Evolutionary conservation across 1,284 basidiomycete species (phyloP), one percentile per base, ranked within the genome.

Genomic region (Lignosus rhinocerotis): DNA sequence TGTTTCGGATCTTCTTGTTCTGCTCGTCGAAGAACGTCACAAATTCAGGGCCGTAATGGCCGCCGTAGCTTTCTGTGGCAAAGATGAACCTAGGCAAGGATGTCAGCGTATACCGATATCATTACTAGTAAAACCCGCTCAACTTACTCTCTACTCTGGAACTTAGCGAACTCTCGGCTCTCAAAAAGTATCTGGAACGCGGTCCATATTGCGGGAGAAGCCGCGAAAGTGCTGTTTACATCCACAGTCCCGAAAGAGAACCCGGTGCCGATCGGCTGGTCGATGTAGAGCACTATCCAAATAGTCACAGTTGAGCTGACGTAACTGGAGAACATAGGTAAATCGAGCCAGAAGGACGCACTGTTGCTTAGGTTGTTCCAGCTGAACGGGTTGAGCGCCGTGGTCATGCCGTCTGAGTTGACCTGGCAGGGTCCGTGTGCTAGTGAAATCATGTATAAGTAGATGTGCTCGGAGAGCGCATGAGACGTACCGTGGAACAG

Each of bases 321-420:
- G 4, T 25, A 4, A 25, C 25, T 25, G 25, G 25, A 25, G 25
- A 25, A 25, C 25, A 25, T 25, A 9, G 45, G 31, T 25, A 8
- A 21, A 49, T 21, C 32, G 21, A 41, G 5, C 32, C 4, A 12
- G 47, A 31, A 16, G 45, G 10, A 25, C 66, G 41, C 52, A 87
- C 86, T 80, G 64, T 91, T 90, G 72, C 82, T 86, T 61, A 84
- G 70, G 51, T 80, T 84, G 67, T 89, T 90, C 88, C 88, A 90
- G 61, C 80, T 83, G 68, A 74, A 81, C 0, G 84, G 81, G 65
- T 88, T 88, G 38, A 83, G 60, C 0, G 70, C 73, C 0, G 83
- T 82, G 2, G 80, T 81, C 39, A 76, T 70, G 12, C 80, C 80
- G 60, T 86, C 81, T 0, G 79, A 65, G 55, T 81, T 80, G 41